Evolutionary conservation across 148 eudicot genomes (phyloP).

Genomic region (Nepenthes mirabilis): DNA sequence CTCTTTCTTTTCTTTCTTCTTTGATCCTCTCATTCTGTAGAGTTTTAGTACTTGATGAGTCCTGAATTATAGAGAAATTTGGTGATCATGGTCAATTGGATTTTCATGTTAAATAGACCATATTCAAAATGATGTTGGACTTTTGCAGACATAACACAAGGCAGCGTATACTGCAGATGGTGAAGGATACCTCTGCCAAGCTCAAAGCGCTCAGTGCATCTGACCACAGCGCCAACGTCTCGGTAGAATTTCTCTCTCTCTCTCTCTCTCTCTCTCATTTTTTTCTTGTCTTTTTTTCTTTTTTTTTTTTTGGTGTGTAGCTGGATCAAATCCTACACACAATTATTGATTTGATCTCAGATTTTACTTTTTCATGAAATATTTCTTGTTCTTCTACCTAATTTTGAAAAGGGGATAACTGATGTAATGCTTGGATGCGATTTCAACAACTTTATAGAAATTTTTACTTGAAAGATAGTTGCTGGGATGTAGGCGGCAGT

Average conservation of each 20-base stretch:
- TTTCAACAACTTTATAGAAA: too few relatives aligned
- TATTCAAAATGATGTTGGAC: neutral
- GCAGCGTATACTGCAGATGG: slow-evolving; percentile 47
- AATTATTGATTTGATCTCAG: neutral
- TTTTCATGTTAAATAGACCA: neutral
- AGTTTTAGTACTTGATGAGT: neutral
- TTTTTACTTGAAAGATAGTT: too few relatives aligned
- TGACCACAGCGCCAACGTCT: slow-evolving; percentile 28
- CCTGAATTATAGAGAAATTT: neutral
- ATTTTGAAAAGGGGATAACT: neutral
- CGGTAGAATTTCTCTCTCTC: slow-evolving; percentile 20
- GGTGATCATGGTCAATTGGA: neutral
- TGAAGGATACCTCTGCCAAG: slow-evolving; percentile 62
- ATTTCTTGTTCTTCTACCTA: slow-evolving; percentile 1
- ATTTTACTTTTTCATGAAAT: neutral
- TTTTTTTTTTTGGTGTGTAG: neutral
- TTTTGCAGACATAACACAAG: slow-evolving; percentile 39
- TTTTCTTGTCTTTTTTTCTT: neutral
- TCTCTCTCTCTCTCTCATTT: neutral
- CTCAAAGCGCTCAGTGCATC: slow-evolving; percentile 50
- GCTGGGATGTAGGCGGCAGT: too few relatives aligned
- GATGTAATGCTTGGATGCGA: too few relatives aligned
- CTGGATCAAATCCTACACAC: too few relatives aligned
- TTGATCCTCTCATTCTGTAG: neutral
- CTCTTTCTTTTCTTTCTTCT: neutral